Base-by-base conservation (phyloP, 345 rosid genomes). In the Eucalyptus pumila region DNA sequence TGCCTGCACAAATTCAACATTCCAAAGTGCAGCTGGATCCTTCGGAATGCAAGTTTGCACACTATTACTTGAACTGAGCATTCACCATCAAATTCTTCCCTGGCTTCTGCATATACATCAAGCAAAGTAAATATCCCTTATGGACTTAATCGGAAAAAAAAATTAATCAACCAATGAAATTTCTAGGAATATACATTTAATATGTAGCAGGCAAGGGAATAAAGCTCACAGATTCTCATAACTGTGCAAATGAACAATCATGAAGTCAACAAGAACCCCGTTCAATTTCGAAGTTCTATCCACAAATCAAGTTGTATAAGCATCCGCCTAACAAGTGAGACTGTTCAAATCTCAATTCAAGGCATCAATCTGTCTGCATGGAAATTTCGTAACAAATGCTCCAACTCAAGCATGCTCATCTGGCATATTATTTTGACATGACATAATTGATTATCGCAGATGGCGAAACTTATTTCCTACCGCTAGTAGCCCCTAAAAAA, bases 1-100 rank as follows among this genome's bases (percentile, higher is more conserved):
- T 88, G 99, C 96, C 93, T 98, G 99, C 40, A 97, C 91, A 93
- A 92, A 96, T 94, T 98, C 99, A 83, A 92, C 40, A 92, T 95
- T 98, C 97, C 40, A 40, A 67, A 98, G 93, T 10, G 93, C 95
- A 45, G 97, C 96, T 87, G 96, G 95, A 91, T 98, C 99, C 88
- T 92, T 94, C 26, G 98, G 99, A 72, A 95, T 92, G 88, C 94
- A 92, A 90, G 94, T 92, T 94, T 97, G 99, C 88, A 98, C 94
- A 90, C 97, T 97, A 90, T 98, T 47, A 98, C 94, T 85, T 95
- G 97, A 92, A 93, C 90, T 21, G 94, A 94, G 92, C 95, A 95
- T 85, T 91, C 93, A 12, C 93, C 96, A 83, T 93, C 91, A 92
- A 94, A 40, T 40, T 96, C 94, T 93, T 94, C 89, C 94, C 94